Base-by-base conservation (phyloP, 495 filamentous ascomycete species). In the Hyaloscypha hepaticicola region DNA sequence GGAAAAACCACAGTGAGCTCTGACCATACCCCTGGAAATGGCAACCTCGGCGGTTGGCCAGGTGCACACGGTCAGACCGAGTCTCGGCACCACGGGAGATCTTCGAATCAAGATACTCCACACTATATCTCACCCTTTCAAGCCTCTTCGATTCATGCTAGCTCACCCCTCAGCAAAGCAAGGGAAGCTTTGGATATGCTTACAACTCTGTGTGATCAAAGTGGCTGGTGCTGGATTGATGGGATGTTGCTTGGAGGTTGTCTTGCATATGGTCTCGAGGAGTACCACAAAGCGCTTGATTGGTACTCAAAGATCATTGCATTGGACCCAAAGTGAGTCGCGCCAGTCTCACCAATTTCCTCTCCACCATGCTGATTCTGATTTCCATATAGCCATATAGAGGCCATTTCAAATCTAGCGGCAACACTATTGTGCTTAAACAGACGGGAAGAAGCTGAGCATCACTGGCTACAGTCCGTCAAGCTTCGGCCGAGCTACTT, bases 191-290 rank as follows among this genome's bases (percentile, higher is more conserved):
- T 97, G 45, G 89, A 95, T 31, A 88, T 93, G 74, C 78, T 99
- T 12, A 89, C 87, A 29, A 86, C 86, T 67, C 77, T 97, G 27
- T 96, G 93, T 74, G 87, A 87, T 69, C 90, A 96, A 70, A 94
- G 92, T 72, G 84, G 83, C 19, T 96, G 94, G 92, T 85, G 88
- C 68, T 99, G 95, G 95, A 86, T 94, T 61, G 94, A 98, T 74
- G 95, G 96, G 19, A 96, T 99, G 83, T 79, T 97, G 25, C 83
- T 99, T 19, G 93, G 89, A 34, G 95, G 95, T 5, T 99, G 95
- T 72, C 80, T 99, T 57, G 90, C 96, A 45, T 98, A 97, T 80
- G 96, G 92, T 11, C 78, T 99, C 12, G 91, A 92, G 60, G 89
- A 93, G 71, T 94, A 96, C 72, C 85, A 90, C 61, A 88, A 90